Evolutionary conservation across 208 protist species (phyloP), one percentile per base, ranked within the genome.

Genomic region (Leishmania lainsoni): DNA sequence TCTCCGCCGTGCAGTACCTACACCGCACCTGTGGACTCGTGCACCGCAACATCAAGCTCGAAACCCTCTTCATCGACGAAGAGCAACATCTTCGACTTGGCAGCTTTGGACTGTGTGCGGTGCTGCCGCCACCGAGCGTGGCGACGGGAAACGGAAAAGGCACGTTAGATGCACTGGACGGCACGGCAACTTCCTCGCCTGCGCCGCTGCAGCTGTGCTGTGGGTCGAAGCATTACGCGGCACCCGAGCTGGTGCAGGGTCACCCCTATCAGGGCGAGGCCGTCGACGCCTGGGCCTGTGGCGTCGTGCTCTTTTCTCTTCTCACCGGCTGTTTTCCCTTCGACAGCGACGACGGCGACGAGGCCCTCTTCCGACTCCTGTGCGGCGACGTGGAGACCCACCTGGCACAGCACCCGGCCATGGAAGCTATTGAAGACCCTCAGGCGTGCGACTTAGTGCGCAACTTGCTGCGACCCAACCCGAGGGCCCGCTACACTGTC

Each of bases 271-370:
- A 96, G 35, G 98, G 98, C 17, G 80, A 87, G 51, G 89, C 89
- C 17, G 95, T 99, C 9, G 99, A 99, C 89, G 98, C 97, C 87
- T 99, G 98, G 98, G 91, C 94, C 5, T 94, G 94, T 49, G 99
- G 99, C 66, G 96, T 99, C 20, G 83, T 99, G 10, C 81, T 99
- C 17, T 99, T 98, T 76, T 96, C 98, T 63, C 90, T 99, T 77
- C 79, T 99, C 68, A 90, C 94, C 14, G 95, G 96, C 75, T 86
- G 88, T 45, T 93, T 98, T 74, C 98, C 97, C 8, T 99, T 99
- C 78, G 97, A 91, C 75, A 72, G 76, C 51, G 83, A 69, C 29
- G 76, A 77, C n/a, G 80, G 78, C 14, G 86, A 90, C 70, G 82
- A 84, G 71, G 80, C 83, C 5, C 84, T 96, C n/a, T 94, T 90